A percentile compares a stretch with the other conserved stretches of the same genome.
phyloP scores from a whole-genome alignment of 2,329 filamentous ascomycete species.

The Trichophyton simii region DNA sequence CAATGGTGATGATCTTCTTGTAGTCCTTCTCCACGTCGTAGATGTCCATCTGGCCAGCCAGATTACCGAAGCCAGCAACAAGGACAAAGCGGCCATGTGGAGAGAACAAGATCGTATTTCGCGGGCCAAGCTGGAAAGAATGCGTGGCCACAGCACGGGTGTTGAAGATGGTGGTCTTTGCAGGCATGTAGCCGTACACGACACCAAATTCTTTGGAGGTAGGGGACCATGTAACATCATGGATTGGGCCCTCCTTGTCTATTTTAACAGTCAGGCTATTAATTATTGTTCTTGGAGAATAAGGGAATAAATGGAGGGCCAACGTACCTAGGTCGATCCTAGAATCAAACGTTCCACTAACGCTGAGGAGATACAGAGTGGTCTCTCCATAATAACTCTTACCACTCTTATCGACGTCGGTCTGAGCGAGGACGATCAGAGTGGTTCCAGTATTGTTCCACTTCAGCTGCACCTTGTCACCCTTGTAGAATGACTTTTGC shows the following conservation, averaged over 20 bases:
- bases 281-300: neutral
- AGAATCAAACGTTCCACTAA: conserved; percentile 83
- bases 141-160: conserved; percentile 69
- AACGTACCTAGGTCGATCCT: conserved; percentile 59
- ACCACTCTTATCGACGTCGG: conserved; percentile 93
- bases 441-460: conserved; percentile 91
- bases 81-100: conserved; percentile 85
- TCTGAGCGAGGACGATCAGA: conserved; percentile 88
- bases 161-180: conserved; percentile 97
- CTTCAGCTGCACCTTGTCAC: conserved; percentile 96
- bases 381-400: conserved; percentile 99
- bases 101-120: conserved; percentile 92
- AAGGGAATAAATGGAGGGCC: neutral
- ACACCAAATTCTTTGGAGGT: conserved; percentile 97
- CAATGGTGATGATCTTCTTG: conserved; percentile 81
- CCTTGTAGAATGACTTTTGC: conserved; percentile 98
- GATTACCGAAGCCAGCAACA: conserved; percentile 91
- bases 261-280: conserved; percentile 10
- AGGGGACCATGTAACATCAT: conserved; percentile 96
- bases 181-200: conserved; percentile 97
- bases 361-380: conserved; percentile 86
- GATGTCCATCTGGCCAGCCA: conserved; percentile 94
- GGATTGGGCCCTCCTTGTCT: conserved; percentile 96
- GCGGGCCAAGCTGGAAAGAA: conserved; percentile 72
- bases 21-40: conserved; percentile 94